Evolutionary conservation across 2,329 filamentous ascomycete species (phyloP).

Genomic region (Pseudocercospora fijiensis): DNA sequence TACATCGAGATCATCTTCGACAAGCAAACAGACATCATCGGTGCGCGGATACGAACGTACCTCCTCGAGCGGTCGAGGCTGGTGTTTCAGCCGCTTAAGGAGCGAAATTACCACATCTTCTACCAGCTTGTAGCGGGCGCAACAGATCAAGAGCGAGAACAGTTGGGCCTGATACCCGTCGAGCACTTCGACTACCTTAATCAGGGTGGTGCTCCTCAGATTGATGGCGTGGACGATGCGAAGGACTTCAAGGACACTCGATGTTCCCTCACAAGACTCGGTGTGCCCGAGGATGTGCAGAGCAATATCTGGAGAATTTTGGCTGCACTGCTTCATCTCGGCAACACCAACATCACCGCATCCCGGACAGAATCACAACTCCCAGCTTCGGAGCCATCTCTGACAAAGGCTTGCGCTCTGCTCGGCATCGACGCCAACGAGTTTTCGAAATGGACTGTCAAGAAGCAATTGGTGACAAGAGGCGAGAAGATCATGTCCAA

Average conservation of each 20-base stretch:
- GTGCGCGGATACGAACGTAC: conserved; percentile 95
- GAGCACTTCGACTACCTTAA: conserved; percentile 96
- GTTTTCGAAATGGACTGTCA: conserved; percentile 97
- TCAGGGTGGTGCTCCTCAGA: conserved; percentile 85
- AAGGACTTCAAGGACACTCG: conserved; percentile 88
- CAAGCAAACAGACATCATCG: conserved; percentile 90
- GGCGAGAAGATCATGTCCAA: conserved; percentile 98
- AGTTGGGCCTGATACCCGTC: conserved; percentile 73
- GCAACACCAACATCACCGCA: conserved; percentile 93
- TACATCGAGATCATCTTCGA: conserved; percentile 99
- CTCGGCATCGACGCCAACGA: conserved; percentile 82
- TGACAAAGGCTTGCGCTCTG: conserved; percentile 77
- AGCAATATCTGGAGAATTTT: conserved; percentile 84
- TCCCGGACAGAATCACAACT: conserved; percentile 85
- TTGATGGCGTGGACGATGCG: conserved; percentile 93
- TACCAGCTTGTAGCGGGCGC: conserved; percentile 94
- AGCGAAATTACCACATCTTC: conserved; percentile 98
- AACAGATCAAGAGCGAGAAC: conserved; percentile 76
- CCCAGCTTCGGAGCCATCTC: conserved; percentile 73
- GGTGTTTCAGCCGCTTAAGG: conserved; percentile 95
- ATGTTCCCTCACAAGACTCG: conserved; percentile 82
- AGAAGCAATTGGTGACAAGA: conserved; percentile 95
- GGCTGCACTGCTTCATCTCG: conserved; percentile 86
- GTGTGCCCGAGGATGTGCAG: conserved; percentile 73
- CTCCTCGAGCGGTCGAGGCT: conserved; percentile 90